These are phyloP conservation scores for Globisporangium solare DNA, from an alignment of 352 stramenopile species.

Conservation along the genomic window DNA sequence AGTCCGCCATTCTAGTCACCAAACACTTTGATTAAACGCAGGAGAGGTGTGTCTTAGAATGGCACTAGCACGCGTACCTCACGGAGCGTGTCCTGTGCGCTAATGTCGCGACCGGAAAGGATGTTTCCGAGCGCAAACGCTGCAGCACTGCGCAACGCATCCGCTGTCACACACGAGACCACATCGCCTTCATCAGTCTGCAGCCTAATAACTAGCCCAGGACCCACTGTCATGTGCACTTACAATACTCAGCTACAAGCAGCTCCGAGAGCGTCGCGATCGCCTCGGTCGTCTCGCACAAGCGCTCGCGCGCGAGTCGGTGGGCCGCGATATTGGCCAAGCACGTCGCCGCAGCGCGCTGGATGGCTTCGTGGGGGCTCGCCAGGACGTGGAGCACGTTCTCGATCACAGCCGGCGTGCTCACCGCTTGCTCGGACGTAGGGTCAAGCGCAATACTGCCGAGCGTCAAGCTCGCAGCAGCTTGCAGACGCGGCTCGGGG, in stretches of 20 bases:
- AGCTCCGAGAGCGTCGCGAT: constrained; percentile 38
- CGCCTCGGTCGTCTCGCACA: constrained; percentile 43
- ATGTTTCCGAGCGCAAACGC: constrained; percentile 71
- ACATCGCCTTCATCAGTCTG: constrained; percentile 8
- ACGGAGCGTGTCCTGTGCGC: constrained; percentile 49
- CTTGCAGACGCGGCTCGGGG: constrained; percentile 53
- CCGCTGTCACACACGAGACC: constrained; percentile 18
- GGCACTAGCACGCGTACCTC: constrained; percentile 18
- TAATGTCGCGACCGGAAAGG: constrained; percentile 49
- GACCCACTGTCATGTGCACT: not conserved
- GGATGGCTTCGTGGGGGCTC: constrained; percentile 58
- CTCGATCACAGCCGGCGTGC: constrained; percentile 30
- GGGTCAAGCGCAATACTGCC: constrained; percentile 60
- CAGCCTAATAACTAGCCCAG: not conserved
- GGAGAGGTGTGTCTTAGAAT: too few species aligned
- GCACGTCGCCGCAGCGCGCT: constrained; percentile 45
- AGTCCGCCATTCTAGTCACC: constrained; percentile 34
- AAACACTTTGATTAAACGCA: not conserved
- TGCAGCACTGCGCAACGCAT: constrained; percentile 45
- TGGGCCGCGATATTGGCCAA: constrained; percentile 49
- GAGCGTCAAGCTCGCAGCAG: constrained; percentile 52
- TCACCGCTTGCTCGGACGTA: constrained; percentile 21
- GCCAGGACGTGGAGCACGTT: constrained; percentile 36
- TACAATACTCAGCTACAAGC: constrained; percentile 48
- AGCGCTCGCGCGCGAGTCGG: constrained; percentile 29